These are phyloP conservation scores for Aspergillus bombycis DNA, from an alignment of 2,329 filamentous ascomycete species.

Conservation along the genomic window DNA sequence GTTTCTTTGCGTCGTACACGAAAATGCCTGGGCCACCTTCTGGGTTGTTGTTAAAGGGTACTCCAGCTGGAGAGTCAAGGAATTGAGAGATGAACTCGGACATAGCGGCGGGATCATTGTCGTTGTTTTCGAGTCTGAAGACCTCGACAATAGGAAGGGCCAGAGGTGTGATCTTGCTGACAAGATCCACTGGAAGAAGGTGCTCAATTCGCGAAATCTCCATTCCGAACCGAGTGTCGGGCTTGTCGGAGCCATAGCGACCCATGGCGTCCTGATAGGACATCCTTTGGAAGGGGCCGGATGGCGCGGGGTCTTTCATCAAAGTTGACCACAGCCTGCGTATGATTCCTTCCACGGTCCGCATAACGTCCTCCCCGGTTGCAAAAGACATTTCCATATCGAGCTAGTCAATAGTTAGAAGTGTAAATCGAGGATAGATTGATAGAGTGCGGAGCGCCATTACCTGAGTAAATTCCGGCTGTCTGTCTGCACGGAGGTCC, in stretches of 20 bases:
- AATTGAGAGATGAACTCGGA: constrained; percentile 68
- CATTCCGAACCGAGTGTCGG: constrained; percentile 75
- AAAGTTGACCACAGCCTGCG: constrained; percentile 57
- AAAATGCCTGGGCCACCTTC: constrained; percentile 81
- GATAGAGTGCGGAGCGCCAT: constrained; percentile 8
- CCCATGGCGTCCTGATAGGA: constrained; percentile 79
- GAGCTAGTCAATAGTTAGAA: constrained; percentile 55
- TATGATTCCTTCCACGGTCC: constrained; percentile 56
- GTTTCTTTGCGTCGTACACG: constrained; percentile 72
- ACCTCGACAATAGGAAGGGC: constrained; percentile 72
- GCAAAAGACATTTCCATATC: constrained; percentile 95
- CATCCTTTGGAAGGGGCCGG: constrained; percentile 59
- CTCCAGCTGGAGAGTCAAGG: constrained; percentile 66
- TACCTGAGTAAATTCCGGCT: constrained; percentile 95
- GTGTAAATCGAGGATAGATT: background rate
- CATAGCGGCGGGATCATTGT: constrained; percentile 56
- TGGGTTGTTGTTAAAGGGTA: constrained; percentile 66
- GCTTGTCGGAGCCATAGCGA: constrained; percentile 86
- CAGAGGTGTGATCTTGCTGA: constrained; percentile 74
- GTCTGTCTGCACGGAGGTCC: constrained; percentile 85
- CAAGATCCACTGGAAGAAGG: constrained; percentile 65
- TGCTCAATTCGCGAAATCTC: constrained; percentile 70
- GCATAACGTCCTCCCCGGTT: constrained; percentile 71
- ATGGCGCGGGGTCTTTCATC: constrained; percentile 47
- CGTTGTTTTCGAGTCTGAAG: constrained; percentile 61